Evolutionary conservation across 1,284 basidiomycete species (phyloP).

Genomic region (Papiliotrema fonsecae): DNA sequence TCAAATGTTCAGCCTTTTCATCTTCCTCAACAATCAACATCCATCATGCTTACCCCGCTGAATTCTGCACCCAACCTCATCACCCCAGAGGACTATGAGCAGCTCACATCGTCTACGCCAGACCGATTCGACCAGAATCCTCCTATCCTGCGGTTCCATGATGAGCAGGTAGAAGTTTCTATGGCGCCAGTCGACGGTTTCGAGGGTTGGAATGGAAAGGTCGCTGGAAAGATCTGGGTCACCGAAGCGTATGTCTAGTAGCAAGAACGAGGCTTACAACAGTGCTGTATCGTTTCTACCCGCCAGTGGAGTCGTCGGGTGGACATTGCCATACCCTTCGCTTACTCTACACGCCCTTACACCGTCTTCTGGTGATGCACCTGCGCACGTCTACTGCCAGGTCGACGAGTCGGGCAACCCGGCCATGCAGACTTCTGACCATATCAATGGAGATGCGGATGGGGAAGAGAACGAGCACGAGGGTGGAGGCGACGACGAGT

Average conservation of each 20-base stretch:
- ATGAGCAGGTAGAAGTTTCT: slow-evolving; percentile 59
- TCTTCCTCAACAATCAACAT: not conserved
- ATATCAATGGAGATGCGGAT: slow-evolving; percentile 1
- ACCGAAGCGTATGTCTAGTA: slow-evolving; percentile 64
- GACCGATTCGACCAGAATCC: slow-evolving; percentile 73
- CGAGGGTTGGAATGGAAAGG: slow-evolving; percentile 48
- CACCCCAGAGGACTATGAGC: slow-evolving; percentile 63
- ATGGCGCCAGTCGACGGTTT: slow-evolving; percentile 51
- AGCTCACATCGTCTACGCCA: slow-evolving; percentile 68
- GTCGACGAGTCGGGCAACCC: slow-evolving; percentile 59
- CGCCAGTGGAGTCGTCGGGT: slow-evolving; percentile 53
- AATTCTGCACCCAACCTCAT: slow-evolving; percentile 45
- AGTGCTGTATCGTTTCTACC: slow-evolving; percentile 76
- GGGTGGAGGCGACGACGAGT: slow-evolving; percentile 50
- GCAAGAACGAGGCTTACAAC: slow-evolving; percentile 1
- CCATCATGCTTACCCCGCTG: slow-evolving; percentile 23
- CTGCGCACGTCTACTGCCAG: slow-evolving; percentile 80
- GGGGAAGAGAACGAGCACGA: slow-evolving; percentile 16
- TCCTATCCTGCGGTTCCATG: slow-evolving; percentile 66
- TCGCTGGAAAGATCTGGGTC: slow-evolving; percentile 66
- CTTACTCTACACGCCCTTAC: slow-evolving; percentile 87
- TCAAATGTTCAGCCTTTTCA: too few relatives aligned
- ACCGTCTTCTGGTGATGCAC: slow-evolving; percentile 53
- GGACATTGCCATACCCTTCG: slow-evolving; percentile 73
- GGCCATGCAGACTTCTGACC: not conserved